phyloP scores from a whole-genome alignment of 495 filamentous ascomycete species.

The Pseudevernia furfuracea region DNA sequence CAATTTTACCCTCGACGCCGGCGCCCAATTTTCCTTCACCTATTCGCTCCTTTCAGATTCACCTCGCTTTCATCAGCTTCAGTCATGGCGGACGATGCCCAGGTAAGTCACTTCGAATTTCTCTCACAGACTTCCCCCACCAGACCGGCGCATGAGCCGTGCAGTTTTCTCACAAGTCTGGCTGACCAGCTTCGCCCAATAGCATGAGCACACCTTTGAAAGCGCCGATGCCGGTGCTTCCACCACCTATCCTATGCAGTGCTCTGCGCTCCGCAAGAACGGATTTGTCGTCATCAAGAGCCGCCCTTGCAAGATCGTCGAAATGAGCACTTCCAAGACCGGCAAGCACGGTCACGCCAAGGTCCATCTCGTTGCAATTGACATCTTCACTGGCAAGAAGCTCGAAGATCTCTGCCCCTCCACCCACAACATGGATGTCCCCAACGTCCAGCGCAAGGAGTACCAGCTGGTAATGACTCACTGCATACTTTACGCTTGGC shows the following conservation, averaged over 20 bases:
- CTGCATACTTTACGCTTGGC: background rate
- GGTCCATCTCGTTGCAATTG: constrained; percentile 92
- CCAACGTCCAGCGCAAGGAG: constrained; percentile 79
- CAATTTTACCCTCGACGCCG: background rate
- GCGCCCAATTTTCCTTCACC: constrained; percentile 9
- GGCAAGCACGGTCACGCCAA: constrained; percentile 99
- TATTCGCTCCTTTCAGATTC: constrained; percentile 19
- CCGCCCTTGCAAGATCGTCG: constrained; percentile 99
- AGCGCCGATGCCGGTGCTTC: constrained; percentile 90
- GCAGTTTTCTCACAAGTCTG: constrained; percentile 22
- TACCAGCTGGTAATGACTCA: constrained; percentile 76
- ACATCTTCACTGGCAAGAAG: constrained; percentile 99
- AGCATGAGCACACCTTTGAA: constrained; percentile 91
- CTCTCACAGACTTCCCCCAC: constrained; percentile 30
- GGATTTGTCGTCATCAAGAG: constrained; percentile 95
- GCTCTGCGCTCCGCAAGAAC: constrained; percentile 98
- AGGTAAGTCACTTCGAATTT: constrained; percentile 32
- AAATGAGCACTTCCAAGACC: constrained; percentile 99
- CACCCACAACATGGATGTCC: constrained; percentile 99
- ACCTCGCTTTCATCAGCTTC: constrained; percentile 29
- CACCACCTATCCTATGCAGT: constrained; percentile 92
- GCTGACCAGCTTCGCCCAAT: constrained; percentile 24
- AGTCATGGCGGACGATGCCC: constrained; percentile 46
- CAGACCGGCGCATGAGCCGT: constrained; percentile 20
- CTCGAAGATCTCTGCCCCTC: constrained; percentile 97